Conservation (phyloP, 257 asterid genomes). For the Jaltomata sinuosa region DNA sequence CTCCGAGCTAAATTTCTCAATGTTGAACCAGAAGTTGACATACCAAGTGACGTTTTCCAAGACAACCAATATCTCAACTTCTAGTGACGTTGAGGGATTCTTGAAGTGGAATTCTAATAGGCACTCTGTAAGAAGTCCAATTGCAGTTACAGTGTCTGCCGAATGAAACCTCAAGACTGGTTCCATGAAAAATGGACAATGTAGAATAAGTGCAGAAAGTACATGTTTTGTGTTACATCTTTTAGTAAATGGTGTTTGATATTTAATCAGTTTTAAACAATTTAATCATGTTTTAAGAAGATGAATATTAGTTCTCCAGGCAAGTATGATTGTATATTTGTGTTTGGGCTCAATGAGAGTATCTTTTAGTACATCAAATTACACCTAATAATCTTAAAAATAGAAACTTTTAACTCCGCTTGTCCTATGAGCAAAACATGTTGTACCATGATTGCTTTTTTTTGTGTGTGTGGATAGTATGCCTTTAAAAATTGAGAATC, state of each 20-base stretch:
- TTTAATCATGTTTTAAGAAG: not conserved
- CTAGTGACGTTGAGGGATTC: conserved; percentile 18
- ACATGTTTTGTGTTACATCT: not conserved
- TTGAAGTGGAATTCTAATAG: conserved; percentile 29
- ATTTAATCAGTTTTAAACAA: not conserved
- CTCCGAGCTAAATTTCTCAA: not conserved
- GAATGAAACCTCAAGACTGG: not conserved
- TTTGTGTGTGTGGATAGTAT: too few species aligned
- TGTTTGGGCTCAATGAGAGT: not conserved
- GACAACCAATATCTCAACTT: not conserved
- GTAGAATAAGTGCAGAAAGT: not conserved
- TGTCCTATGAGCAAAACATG: too few species aligned
- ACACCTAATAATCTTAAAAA: too few species aligned
- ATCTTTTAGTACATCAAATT: not conserved
- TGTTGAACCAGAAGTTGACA: conserved; percentile 14
- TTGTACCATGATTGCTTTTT: too few species aligned
- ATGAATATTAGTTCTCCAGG: not conserved
- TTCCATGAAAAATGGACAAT: not conserved
- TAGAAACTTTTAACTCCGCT: too few species aligned
- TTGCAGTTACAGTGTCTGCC: not conserved
- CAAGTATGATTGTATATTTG: not conserved
- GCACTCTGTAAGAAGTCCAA: conserved; percentile 31
- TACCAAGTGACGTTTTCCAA: conserved; percentile 20
- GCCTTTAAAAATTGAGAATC: not conserved
- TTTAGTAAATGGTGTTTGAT: not conserved